Conservation (phyloP, 2,329 filamentous ascomycete genomes). For the Aspergillus novoparasiticus region DNA sequence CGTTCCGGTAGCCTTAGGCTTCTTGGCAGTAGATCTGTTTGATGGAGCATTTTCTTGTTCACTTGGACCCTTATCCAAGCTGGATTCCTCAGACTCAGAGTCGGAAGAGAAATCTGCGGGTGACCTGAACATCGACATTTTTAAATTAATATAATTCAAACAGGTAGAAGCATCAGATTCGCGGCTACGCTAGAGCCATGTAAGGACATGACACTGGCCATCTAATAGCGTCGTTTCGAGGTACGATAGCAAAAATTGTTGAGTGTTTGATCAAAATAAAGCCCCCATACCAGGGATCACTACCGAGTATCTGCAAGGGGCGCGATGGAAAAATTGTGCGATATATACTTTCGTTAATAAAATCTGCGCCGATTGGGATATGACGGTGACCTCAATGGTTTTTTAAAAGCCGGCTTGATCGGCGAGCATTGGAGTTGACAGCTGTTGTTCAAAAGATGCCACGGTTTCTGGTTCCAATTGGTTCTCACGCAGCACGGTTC, state of each 20-base stretch:
- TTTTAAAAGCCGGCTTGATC: background rate
- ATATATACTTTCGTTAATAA: background rate
- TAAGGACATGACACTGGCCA: conserved; percentile 3
- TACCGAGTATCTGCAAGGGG: background rate
- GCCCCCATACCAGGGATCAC: background rate
- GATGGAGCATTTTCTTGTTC: conserved; percentile 18
- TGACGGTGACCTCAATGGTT: too few species aligned
- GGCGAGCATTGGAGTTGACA: conserved; percentile 6
- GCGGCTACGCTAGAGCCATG: conserved; percentile 3
- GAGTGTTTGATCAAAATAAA: background rate
- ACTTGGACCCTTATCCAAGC: conserved; percentile 23
- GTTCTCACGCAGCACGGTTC: background rate
- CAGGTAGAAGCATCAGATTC: background rate
- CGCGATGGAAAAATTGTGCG: background rate
- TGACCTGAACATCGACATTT: conserved; percentile 46
- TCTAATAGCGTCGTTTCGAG: background rate
- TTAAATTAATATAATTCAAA: conserved; percentile 11
- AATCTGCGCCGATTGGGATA: background rate
- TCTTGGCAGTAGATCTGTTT: background rate
- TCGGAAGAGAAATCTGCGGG: conserved; percentile 43
- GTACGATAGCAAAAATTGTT: background rate
- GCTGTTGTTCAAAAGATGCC: conserved; percentile 6
- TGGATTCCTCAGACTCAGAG: conserved; percentile 32
- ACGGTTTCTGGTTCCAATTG: conserved; percentile 8
- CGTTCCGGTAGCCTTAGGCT: conserved; percentile 4